phyloP scores from a whole-genome alignment of 352 stramenopile species.

The Phytopythium montanum region DNA sequence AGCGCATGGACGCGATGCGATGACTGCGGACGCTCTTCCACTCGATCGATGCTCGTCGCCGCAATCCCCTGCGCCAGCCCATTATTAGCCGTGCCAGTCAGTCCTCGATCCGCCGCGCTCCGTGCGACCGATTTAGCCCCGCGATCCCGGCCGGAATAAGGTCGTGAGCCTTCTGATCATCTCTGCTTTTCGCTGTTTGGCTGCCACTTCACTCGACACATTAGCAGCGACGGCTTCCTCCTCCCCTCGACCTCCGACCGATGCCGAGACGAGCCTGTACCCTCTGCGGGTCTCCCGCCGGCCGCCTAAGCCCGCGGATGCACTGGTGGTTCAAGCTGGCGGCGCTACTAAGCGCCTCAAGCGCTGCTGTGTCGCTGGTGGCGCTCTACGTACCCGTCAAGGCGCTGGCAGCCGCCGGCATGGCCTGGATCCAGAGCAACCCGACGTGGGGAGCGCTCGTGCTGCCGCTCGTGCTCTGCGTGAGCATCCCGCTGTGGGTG shows the following conservation, averaged over 20 bases:
- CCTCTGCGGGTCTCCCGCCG: background rate
- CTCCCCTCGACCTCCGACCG: background rate
- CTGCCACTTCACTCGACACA: background rate
- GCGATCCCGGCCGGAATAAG: slow-evolving; percentile 1
- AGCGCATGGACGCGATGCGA: background rate
- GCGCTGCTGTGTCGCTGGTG: slow-evolving; percentile 15
- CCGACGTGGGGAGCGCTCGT: slow-evolving; percentile 37
- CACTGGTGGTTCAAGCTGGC: slow-evolving; percentile 24
- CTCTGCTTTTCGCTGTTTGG: background rate
- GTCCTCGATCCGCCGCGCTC: background rate
- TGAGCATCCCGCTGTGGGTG: slow-evolving; percentile 62
- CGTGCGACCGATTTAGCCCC: background rate
- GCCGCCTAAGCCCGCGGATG: background rate
- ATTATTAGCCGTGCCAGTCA: background rate
- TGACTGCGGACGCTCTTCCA: background rate
- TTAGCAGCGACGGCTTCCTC: background rate
- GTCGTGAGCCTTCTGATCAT: background rate
- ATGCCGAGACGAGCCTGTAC: background rate
- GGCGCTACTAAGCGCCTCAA: slow-evolving; percentile 9
- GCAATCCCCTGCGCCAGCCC: background rate
- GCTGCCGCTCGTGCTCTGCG: slow-evolving; percentile 47
- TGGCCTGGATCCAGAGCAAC: slow-evolving; percentile 49
- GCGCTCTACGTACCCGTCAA: slow-evolving; percentile 41
- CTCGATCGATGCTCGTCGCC: background rate
- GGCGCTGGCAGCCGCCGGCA: slow-evolving; percentile 21